Base-by-base conservation (phyloP, 2,329 filamentous ascomycete species). In the Penicillium occitanis region DNA sequence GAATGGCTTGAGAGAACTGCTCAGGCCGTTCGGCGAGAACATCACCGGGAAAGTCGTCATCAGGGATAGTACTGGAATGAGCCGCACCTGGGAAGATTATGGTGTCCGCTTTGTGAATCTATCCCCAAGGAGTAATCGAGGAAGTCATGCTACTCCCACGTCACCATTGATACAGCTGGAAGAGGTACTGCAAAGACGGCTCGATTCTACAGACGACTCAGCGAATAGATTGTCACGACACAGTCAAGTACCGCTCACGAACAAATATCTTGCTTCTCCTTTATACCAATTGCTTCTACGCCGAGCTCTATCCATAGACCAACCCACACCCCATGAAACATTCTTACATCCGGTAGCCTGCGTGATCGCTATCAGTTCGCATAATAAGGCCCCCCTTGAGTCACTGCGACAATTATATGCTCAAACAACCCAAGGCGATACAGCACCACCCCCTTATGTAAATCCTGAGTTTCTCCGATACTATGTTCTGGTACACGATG, bases 401-500 rank as follows among this genome's bases (percentile, higher is more conserved):
- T 91, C 95, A 65, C 83, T 99, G 51, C 85, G 93, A 64, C 89
- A 87, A 70, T 82, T 99, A 3, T 99, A 98, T 77, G 86, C 87
- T 59, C 90, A 92, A 70, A 95, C 92, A n/a, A 93, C 88, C 69
- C 87, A 89, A 66, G 93, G 92, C 11, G 87, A 90, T 46, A 86
- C 86, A 70, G 86, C 86, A 64, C 79, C 96, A 64, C 94, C 94
- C 0, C 83, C 86, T 22, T 99, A 94, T 91, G 91, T 97, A 0
- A 90, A 96, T 74, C 90, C 91, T 35, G 93, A 98, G 68, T 99
- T 95, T 76, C 82, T 99, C 69, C 87, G 95, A 69, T 99, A 99
- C 78, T 99, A 99, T 78, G 91, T 99, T 17, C 83, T 99, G 50
- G 90, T 99, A 19, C 95, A 99, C 73, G 95, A 99, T 72, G 96